Evolutionary conservation across 306 rosid species (phyloP).

Genomic region (Bauhinia variegata): DNA sequence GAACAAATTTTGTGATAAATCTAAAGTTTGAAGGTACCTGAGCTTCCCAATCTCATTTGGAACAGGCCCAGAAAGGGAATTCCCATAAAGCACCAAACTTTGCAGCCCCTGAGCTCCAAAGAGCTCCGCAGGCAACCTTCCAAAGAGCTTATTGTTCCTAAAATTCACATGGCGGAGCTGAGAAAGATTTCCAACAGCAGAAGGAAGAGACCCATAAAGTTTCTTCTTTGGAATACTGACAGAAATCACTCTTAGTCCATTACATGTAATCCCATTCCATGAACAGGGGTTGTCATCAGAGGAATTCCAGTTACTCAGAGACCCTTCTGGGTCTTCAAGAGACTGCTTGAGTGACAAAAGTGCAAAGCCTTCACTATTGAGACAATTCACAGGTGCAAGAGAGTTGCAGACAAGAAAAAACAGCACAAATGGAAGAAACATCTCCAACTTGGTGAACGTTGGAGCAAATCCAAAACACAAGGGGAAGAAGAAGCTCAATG

Average conservation of each 20-base stretch:
- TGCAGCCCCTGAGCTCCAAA: slow-evolving; percentile 79
- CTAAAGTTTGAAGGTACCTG: slow-evolving; percentile 78
- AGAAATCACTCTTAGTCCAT: slow-evolving; percentile 72
- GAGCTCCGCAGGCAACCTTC: slow-evolving; percentile 70
- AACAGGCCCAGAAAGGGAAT: slow-evolving; percentile 84
- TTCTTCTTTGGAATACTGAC: slow-evolving; percentile 80
- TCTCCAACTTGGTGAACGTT: slow-evolving; percentile 51
- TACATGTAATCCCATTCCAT: slow-evolving; percentile 94
- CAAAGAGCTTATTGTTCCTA: slow-evolving; percentile 74
- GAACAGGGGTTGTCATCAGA: slow-evolving; percentile 81
- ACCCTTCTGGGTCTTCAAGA: slow-evolving; percentile 69
- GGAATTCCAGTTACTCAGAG: slow-evolving; percentile 80
- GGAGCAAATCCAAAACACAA: slow-evolving; percentile 27
- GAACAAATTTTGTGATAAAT: slow-evolving; percentile 78
- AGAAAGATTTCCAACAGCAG: slow-evolving; percentile 72
- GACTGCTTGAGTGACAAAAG: slow-evolving; percentile 71
- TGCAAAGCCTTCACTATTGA: slow-evolving; percentile 71
- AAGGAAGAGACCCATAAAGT: slow-evolving; percentile 78
- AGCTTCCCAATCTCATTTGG: slow-evolving; percentile 80
- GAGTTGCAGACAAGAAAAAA: slow-evolving; percentile 54
- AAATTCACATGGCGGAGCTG: slow-evolving; percentile 86
- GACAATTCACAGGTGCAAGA: slow-evolving; percentile 42
- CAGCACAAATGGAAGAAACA: slow-evolving; percentile 39
- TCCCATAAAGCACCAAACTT: slow-evolving; percentile 92
- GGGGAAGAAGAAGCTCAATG: slow-evolving; percentile 23